Evolutionary conservation across 2,329 filamentous ascomycete genomes (phyloP).

Genomic region (Magnaporthiopsis rhizophila): DNA sequence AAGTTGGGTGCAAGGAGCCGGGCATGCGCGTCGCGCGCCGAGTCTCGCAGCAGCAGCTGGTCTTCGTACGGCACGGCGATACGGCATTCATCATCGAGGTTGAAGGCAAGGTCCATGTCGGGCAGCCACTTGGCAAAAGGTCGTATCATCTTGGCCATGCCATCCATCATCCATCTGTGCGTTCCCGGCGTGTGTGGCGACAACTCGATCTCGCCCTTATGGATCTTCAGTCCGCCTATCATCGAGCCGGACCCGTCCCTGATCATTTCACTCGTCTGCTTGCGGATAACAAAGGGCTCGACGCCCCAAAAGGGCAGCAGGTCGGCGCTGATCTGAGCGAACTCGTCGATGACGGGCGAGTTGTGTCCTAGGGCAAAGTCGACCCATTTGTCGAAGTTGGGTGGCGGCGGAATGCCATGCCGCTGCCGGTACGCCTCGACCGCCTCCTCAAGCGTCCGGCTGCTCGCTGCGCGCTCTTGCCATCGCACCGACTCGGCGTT

Average conservation of each 20-base stretch:
- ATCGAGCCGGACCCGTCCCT: slow-evolving; percentile 21
- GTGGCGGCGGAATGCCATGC: slow-evolving; percentile 76
- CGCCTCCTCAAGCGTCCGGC: slow-evolving; percentile 60
- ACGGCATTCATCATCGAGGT: slow-evolving; percentile 41
- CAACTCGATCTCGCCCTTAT: slow-evolving; percentile 20
- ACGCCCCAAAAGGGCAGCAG: slow-evolving; percentile 64
- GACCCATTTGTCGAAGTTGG: slow-evolving; percentile 75
- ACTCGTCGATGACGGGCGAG: slow-evolving; percentile 61
- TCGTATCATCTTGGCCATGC: slow-evolving; percentile 28
- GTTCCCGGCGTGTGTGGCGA: slow-evolving; percentile 24
- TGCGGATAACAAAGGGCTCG: slow-evolving; percentile 50
- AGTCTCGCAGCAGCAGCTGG: slow-evolving; percentile 26
- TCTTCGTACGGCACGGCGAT: slow-evolving; percentile 35
- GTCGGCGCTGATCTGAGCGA: slow-evolving; percentile 58
- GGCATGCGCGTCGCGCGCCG: slow-evolving; percentile 11
- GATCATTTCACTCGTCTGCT: slow-evolving; percentile 30
- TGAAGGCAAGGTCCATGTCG: slow-evolving; percentile 46
- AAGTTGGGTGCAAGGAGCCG: slow-evolving; percentile 17
- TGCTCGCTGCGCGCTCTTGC: slow-evolving; percentile 11
- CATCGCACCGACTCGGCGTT: slow-evolving; percentile 36
- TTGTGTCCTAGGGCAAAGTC: slow-evolving; percentile 46
- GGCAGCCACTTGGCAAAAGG: slow-evolving; percentile 37
- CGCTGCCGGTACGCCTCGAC: slow-evolving; percentile 73
- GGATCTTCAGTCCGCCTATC: slow-evolving; percentile 24
- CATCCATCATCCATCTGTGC: slow-evolving; percentile 29